Conservation (phyloP, 257 asterid genomes). For the Solanum paucissectum region DNA sequence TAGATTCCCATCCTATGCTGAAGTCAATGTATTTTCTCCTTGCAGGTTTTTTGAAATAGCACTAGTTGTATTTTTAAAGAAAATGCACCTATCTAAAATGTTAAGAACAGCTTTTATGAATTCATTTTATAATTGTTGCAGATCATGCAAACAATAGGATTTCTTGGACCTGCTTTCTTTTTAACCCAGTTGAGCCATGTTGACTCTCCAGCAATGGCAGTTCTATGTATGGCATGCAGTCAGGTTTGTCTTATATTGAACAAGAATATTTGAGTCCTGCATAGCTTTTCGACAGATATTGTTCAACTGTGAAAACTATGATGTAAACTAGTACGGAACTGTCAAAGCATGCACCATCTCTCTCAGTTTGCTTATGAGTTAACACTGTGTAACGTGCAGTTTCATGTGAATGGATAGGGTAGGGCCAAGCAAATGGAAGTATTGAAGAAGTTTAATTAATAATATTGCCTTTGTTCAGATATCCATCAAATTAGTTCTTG, state of each 20-base stretch:
- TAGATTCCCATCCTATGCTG: not conserved
- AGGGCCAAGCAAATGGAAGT: not conserved
- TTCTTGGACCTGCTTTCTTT: constrained; percentile 92
- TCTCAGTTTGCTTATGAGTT: not conserved
- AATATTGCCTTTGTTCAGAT: not conserved
- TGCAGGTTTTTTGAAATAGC: not conserved
- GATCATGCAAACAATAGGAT: constrained; percentile 88
- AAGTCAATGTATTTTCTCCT: not conserved
- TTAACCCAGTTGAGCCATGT: constrained; percentile 83
- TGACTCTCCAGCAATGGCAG: constrained; percentile 86
- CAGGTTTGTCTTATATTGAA: constrained; percentile 38
- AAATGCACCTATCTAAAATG: not conserved
- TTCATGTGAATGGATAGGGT: not conserved
- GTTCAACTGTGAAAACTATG: not conserved
- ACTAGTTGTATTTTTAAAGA: not conserved
- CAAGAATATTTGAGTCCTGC: not conserved
- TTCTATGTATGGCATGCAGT: constrained; percentile 88
- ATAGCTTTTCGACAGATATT: not conserved
- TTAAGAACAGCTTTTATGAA: not conserved
- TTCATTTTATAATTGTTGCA: constrained; percentile 22
- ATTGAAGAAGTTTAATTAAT: not conserved
- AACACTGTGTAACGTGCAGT: not conserved
- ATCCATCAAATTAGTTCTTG: not conserved
- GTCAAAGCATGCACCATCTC: not conserved
- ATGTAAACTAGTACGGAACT: not conserved